Evolutionary conservation across 108 stramenopile genomes (phyloP).

Genomic region (Chaetoceros tenuissimus): DNA sequence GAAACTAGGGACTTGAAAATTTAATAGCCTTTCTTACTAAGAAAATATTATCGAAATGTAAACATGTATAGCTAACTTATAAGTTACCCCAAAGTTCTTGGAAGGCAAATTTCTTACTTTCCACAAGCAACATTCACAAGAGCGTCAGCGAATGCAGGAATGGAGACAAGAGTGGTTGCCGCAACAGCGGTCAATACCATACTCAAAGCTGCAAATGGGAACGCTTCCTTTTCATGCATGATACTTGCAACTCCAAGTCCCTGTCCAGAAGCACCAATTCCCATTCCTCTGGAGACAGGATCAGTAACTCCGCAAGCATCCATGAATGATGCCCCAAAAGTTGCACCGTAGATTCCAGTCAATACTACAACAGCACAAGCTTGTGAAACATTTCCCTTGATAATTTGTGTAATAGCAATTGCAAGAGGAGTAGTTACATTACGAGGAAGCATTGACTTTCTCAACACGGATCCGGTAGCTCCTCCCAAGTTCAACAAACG

Average conservation of each 20-base stretch:
- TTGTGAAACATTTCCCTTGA: conserved; percentile 37
- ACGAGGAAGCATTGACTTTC: conserved; percentile 29
- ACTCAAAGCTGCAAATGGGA: conserved; percentile 43
- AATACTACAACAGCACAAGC: conserved; percentile 36
- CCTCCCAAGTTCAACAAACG: conserved; percentile 26
- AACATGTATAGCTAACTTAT: no score
- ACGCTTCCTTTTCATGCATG: conserved; percentile 42
- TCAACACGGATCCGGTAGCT: conserved; percentile 14
- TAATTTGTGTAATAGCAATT: conserved; percentile 33
- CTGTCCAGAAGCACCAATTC: conserved; percentile 45
- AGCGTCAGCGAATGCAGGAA: conserved; percentile 27
- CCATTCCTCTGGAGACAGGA: conserved; percentile 39
- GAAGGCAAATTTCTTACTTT: conserved; percentile 3
- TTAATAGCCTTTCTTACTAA: no score
- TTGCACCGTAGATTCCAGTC: conserved; percentile 45
- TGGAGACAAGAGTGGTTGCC: conserved; percentile 33
- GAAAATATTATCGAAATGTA: no score
- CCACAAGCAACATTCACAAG: conserved; percentile 25
- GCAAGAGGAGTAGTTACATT: conserved; percentile 41
- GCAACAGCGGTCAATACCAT: conserved; percentile 44
- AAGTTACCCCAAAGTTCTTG: no score
- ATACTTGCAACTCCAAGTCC: conserved; percentile 41
- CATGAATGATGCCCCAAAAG: conserved; percentile 23
- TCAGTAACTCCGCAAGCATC: conserved; percentile 26
- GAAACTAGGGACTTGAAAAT: no score